A percentile compares a stretch with the other conserved stretches of the same genome.
phyloP scores from a whole-genome alignment of 2,329 filamentous ascomycete species.

The Coleophoma eucalyptorum region DNA sequence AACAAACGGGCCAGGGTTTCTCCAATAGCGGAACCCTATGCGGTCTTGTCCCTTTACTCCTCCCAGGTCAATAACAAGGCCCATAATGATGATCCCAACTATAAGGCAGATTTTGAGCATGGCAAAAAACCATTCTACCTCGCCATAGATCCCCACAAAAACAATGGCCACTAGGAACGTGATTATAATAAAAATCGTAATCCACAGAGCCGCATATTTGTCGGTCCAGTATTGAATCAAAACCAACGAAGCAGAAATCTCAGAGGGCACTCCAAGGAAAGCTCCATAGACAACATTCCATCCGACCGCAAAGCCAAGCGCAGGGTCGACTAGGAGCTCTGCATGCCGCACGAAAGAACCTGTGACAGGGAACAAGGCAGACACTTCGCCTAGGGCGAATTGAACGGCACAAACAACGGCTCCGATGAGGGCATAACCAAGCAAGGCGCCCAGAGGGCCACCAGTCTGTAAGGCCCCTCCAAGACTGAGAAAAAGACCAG shows the following conservation, averaged over 20 bases:
- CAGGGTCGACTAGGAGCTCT: slow-evolving; percentile 45
- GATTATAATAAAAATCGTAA: slow-evolving; percentile 32
- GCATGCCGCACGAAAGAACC: slow-evolving; percentile 45
- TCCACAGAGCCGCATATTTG: slow-evolving; percentile 41
- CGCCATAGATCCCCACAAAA: slow-evolving; percentile 37
- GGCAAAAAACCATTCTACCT: slow-evolving; percentile 51
- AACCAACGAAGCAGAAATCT: slow-evolving; percentile 60
- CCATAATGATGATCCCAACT: slow-evolving; percentile 56
- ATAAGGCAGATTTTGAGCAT: slow-evolving; percentile 57
- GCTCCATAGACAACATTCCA: slow-evolving; percentile 19
- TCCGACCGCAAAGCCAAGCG: slow-evolving; percentile 40
- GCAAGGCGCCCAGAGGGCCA: slow-evolving; percentile 42
- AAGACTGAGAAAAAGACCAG: slow-evolving; percentile 45
- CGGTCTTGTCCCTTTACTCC: slow-evolving; percentile 53
- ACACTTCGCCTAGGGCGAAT: slow-evolving; percentile 44
- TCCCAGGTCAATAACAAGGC: slow-evolving; percentile 57
- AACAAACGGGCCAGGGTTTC: slow-evolving; percentile 60
- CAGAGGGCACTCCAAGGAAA: slow-evolving; percentile 44
- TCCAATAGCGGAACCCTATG: slow-evolving; percentile 68
- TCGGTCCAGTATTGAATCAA: slow-evolving; percentile 63
- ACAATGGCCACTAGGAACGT: slow-evolving; percentile 30
- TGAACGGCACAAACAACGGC: slow-evolving; percentile 43
- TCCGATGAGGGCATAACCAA: slow-evolving; percentile 46
- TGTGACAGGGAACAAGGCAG: slow-evolving; percentile 42
- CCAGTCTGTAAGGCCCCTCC: slow-evolving; percentile 45